Base-by-base conservation (phyloP, 1,139 yeast genomes). In the Scheffersomyces segobiensis region DNA sequence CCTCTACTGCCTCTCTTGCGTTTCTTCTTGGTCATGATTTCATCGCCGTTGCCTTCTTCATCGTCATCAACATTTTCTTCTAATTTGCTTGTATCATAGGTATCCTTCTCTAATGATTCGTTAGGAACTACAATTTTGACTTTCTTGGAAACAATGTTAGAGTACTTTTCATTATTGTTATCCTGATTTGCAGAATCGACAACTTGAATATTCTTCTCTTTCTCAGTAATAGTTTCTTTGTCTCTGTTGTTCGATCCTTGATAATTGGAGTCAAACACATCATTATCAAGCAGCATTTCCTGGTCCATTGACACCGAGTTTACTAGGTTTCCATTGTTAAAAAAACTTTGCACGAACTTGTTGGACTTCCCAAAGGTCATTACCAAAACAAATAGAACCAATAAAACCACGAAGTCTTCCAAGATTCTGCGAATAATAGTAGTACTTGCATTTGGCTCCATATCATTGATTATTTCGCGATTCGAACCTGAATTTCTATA, bases 1-100 rank as follows among this genome's bases (percentile, higher is more conserved):
- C 97, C 98, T 60, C 98, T 80, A 17, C 89, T 81, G 4, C 98
- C 98, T 67, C 98, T 83, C 69, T 91, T 93, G 24, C 98, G 80
- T 68, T 84, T 63, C 52, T 74, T 77, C 60, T 76, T 75, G 0
- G 69, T 63, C 0, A 58, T 53, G 12, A 62, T 59, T 39, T 62
- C 67, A 1, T 60, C 60, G 19, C 55, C 59, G 47, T 39, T 53
- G 20, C 56, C 57, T 21, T 52, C 53, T 26, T 52, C 59, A 21
- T 55, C 62, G 19, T 54, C 61, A 5, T 57, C 63, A 10, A 53
- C 55, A 3, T 50, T 58, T 46, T 56, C 63, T 32, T 32, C 42
- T 32, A 32, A 32, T 32, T 14, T 32, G 12, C 17, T 32, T 7
- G 42, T 14, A 32, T 32, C 42, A 8, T 32, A 59, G 17, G 53